Percentiles rank a stretch among this genome's conserved stretches.
These are phyloP conservation scores for Tolypocladium ovalisporum DNA, from an alignment of 2,329 filamentous ascomycete genomes.

Conservation along the genomic window DNA sequence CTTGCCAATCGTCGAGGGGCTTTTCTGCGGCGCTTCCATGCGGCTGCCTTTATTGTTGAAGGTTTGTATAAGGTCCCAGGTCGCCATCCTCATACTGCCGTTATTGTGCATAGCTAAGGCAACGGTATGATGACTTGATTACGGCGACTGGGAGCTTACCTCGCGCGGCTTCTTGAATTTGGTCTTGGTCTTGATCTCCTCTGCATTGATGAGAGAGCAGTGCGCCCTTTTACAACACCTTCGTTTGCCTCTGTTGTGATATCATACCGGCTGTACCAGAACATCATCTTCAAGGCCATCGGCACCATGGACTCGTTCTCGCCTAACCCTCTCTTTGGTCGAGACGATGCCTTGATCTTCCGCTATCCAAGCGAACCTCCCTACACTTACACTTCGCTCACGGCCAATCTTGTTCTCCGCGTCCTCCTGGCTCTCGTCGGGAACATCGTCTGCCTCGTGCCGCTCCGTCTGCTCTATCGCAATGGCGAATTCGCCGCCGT, in stretches of 20 bases:
- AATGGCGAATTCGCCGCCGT: conserved; percentile 44
- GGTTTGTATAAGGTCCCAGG: background rate
- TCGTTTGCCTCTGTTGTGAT: background rate
- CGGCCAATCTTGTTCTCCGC: conserved; percentile 37
- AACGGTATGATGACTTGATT: background rate
- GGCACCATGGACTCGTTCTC: background rate
- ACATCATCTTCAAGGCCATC: background rate
- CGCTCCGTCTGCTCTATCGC: conserved; percentile 36
- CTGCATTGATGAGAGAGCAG: background rate
- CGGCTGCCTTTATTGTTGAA: background rate
- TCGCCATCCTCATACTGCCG: background rate
- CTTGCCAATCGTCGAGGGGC: background rate
- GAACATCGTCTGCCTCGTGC: conserved; percentile 36
- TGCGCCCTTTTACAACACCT: background rate
- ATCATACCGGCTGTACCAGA: background rate
- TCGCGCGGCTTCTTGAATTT: background rate
- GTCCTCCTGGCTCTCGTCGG: conserved; percentile 34
- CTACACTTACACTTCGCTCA: conserved; percentile 18
- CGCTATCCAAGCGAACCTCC: conserved; percentile 2
- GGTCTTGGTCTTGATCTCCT: background rate
- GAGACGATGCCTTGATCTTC: conserved; percentile 5
- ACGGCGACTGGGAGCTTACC: background rate
- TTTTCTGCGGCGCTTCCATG: background rate
- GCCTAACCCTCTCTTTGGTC: background rate
- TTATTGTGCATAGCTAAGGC: background rate